A percentile compares a stretch with the other conserved stretches of the same genome.
These are phyloP conservation scores for Fomitopsis pulvina DNA, from an alignment of 768 basidiomycete genomes.

Conservation along the genomic window DNA sequence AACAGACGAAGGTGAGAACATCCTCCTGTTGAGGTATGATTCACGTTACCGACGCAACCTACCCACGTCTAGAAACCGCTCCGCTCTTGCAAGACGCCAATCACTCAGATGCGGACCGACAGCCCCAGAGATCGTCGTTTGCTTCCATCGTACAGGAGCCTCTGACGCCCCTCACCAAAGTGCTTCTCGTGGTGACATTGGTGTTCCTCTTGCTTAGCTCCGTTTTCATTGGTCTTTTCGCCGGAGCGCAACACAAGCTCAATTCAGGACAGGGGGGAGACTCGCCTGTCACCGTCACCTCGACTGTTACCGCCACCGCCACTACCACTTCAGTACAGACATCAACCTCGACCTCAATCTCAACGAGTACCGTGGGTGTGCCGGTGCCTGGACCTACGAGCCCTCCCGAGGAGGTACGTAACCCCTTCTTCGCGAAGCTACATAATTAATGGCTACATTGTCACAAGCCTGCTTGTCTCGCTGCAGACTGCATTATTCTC, in stretches of 20 bases:
- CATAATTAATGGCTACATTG: not conserved
- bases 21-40: constrained; percentile 4
- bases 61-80: constrained; percentile 43
- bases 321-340: constrained; percentile 27
- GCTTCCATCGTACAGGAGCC: constrained; percentile 63
- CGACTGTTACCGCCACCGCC: constrained; percentile 28
- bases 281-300: constrained; percentile 36
- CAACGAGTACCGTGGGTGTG: constrained; percentile 30
- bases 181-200: constrained; percentile 70
- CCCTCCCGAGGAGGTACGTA: constrained; percentile 44
- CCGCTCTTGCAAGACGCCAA: constrained; percentile 53
- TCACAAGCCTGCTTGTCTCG: constrained; percentile 60
- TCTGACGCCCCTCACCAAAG: constrained; percentile 76
- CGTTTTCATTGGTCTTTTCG: constrained; percentile 90
- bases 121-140: constrained; percentile 9
- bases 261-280: constrained; percentile 36
- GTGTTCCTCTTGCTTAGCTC: constrained; percentile 76
- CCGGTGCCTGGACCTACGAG: constrained; percentile 47
- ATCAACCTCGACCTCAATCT: constrained; percentile 30
- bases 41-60: constrained; percentile 7
- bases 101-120: constrained; percentile 27
- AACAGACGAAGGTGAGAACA: constrained; percentile 45
- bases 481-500: constrained; percentile 73
- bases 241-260: constrained; percentile 79
- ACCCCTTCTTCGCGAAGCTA: not conserved